A percentile compares a stretch with the other conserved stretches of the same genome.
Evolutionary conservation across 164 flowering plant species (phyloP).

Genomic region (Aristolochia contorta): DNA sequence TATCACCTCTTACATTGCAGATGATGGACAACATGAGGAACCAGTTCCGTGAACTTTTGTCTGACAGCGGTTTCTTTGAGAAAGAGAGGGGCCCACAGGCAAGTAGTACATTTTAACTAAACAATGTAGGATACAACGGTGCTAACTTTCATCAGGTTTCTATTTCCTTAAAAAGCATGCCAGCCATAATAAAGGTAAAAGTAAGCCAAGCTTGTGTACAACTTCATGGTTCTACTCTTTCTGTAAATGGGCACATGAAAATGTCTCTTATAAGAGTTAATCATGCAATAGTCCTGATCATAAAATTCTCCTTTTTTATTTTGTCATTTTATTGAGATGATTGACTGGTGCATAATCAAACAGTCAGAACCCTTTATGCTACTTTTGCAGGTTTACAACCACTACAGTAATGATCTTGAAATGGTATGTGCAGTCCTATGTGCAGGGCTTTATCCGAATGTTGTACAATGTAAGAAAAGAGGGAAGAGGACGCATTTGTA

Average conservation of each 20-base stretch:
- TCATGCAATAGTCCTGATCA: no score
- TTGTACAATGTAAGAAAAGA: constrained; percentile 90
- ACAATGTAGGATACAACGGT: no score
- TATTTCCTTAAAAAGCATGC: no score
- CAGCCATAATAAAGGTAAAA: no score
- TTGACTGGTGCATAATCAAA: neutral
- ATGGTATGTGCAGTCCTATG: constrained; percentile 91
- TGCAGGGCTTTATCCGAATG: constrained; percentile 98
- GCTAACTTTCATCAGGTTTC: no score
- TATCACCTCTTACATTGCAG: constrained; percentile 76
- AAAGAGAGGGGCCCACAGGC: constrained; percentile 56
- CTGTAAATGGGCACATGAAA: no score
- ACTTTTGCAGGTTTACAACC: constrained; percentile 67
- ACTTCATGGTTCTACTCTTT: no score
- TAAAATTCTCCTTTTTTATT: neutral
- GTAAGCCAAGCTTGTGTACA: no score
- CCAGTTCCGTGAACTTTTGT: constrained; percentile 75
- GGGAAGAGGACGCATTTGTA: constrained; percentile 87
- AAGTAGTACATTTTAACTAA: constrained; percentile 10
- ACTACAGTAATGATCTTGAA: constrained; percentile 79
- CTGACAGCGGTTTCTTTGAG: constrained; percentile 79
- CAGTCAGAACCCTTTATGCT: neutral
- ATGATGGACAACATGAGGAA: constrained; percentile 95
- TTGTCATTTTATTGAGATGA: no score
- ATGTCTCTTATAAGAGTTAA: no score